Evolutionary conservation across 2,329 filamentous ascomycete genomes (phyloP), one percentile per base, ranked within the genome.

Genomic region (Exophiala viscosa): DNA sequence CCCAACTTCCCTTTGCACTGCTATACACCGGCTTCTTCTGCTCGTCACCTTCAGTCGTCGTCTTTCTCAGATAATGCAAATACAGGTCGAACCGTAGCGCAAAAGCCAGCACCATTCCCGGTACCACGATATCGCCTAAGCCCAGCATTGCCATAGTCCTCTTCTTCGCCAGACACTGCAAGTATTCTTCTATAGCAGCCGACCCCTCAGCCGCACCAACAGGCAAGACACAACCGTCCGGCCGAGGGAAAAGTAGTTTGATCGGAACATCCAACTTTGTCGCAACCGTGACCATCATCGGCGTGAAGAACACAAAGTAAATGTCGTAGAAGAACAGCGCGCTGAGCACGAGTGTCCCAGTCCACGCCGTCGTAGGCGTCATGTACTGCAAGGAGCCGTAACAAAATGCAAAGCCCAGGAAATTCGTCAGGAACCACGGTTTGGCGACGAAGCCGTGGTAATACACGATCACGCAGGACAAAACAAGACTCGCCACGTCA

Each of bases 281-380:
- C 10, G 92, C 93, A 7, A 99, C 76, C 2, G 75, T 76, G 7
- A 80, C 76, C 70, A 79, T 79, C 53, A 78, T 65, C 0, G 77
- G 76, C 0, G 77, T 77, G 59, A 74, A 80, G 60, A 78, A 80
- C 17, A 79, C 77, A 57, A 80, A 78, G 69, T 93, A 84, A 44
- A 99, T 92, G 67, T 99, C 92, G 66, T 99, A 99, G 65, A 95
- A 83, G 73, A 97, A 97, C 1, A 97, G 76, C 0, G 86, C 88
- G 8, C 77, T 73, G 1, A 97, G 76, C 8, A 97, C 84, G 39
- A 91, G 70, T 5, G 86, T 87, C 0, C 90, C 90, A 0, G 88
- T 96, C 49, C 80, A 73, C 66, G 96, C 95, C 0, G 89, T 92
- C 0, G 90, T 95, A 0, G 91, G 90, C 1, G 90, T 95, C 74